phyloP scores from a whole-genome alignment of 2,329 filamentous ascomycete species.

The Hypomyces rosellus region DNA sequence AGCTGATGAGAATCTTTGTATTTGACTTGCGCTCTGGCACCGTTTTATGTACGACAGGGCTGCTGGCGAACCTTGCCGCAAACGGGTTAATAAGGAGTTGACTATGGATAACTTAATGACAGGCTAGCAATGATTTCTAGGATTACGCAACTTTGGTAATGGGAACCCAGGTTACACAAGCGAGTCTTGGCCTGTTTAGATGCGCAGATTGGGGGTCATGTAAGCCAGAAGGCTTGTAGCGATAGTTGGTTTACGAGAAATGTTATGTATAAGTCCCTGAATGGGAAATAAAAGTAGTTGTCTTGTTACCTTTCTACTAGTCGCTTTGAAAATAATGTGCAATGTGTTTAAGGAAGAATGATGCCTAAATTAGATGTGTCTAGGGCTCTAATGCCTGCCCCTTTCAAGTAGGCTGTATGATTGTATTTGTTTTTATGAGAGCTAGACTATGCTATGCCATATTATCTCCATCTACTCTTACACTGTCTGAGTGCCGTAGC shows the following conservation, averaged over 20 bases:
- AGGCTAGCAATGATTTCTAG: constrained; percentile 8
- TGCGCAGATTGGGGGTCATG: neutral
- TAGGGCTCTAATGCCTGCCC: too few relatives aligned
- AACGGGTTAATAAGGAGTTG: constrained; percentile 16
- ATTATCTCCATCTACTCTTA: constrained; percentile 23
- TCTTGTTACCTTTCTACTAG: too few relatives aligned
- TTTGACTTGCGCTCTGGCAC: neutral
- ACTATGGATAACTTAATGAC: constrained; percentile 15
- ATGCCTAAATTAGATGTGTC: too few relatives aligned
- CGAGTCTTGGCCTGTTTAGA: neutral
- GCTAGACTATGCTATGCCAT: neutral
- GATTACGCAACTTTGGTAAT: constrained; percentile 10
- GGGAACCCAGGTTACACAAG: neutral
- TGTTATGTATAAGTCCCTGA: too few relatives aligned
- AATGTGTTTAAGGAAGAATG: too few relatives aligned
- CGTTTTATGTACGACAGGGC: neutral
- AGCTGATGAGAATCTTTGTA: constrained; percentile 6
- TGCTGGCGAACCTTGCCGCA: constrained; percentile 2
- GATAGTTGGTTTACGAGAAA: neutral
- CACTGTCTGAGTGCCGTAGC: constrained; percentile 82
- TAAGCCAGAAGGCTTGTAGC: neutral
- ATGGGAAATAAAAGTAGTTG: too few relatives aligned
- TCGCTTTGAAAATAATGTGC: too few relatives aligned
- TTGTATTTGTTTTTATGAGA: too few relatives aligned
- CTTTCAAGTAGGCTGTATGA: too few relatives aligned